Percentiles rank a stretch among this genome's conserved stretches.
These are phyloP conservation scores for Rhodamnia argentea DNA, from an alignment of 345 rosid genomes.

Conservation along the genomic window DNA sequence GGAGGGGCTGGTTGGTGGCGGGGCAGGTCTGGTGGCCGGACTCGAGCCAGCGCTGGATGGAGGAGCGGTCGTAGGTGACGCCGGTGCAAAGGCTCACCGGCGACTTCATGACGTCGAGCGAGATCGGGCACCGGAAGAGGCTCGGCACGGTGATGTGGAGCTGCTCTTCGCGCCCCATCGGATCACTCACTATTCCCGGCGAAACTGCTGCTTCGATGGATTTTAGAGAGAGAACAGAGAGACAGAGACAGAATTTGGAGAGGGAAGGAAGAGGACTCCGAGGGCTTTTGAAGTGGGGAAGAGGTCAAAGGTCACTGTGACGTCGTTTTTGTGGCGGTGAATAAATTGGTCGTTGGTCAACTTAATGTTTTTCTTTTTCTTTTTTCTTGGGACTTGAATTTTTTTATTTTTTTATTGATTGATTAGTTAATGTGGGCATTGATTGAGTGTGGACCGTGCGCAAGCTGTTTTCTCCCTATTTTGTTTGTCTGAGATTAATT, in stretches of 20 bases:
- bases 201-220: not conserved
- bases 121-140: constrained; percentile 45
- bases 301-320: constrained; percentile 7
- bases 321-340: constrained; percentile 1
- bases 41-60: constrained; percentile 85
- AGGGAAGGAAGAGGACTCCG: not conserved
- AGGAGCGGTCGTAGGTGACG: constrained; percentile 82
- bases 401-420: not conserved
- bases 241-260: not conserved
- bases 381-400: not conserved
- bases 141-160: constrained; percentile 30
- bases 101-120: constrained; percentile 84
- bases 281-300: constrained; percentile 5
- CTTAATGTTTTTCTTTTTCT: not conserved
- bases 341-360: constrained; percentile 7
- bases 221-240: not conserved
- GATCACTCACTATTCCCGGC: not conserved
- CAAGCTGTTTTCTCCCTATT: not conserved
- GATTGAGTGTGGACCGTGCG: not conserved
- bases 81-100: constrained; percentile 97
- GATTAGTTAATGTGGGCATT: not conserved
- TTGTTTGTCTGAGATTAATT: not conserved
- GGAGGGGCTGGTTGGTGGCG: constrained; percentile 89
- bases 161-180: constrained; percentile 27
- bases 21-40: constrained; percentile 88